Percentiles rank a stretch among this genome's conserved stretches.
Evolutionary conservation across 1,139 yeast genomes (phyloP).

Genomic region (Spathaspora sp.): DNA sequence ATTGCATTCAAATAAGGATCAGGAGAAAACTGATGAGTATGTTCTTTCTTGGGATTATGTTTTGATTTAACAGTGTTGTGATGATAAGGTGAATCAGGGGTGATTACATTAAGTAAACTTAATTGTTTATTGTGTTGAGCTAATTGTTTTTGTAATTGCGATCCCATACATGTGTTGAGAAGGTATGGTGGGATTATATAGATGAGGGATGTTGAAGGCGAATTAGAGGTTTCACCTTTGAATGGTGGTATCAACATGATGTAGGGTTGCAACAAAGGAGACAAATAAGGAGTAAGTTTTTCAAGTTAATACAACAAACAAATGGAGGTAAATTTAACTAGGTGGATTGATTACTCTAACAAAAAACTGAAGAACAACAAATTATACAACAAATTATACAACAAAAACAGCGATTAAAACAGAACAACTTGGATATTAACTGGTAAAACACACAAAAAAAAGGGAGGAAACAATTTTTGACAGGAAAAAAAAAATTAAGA

Average conservation of each 20-base stretch:
- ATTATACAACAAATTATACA: background rate
- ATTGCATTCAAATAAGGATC: conserved; percentile 33
- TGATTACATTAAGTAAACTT: conserved; percentile 28
- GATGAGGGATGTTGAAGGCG: conserved; percentile 13
- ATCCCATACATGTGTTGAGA: conserved; percentile 39
- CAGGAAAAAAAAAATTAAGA: background rate
- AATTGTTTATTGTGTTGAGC: conserved; percentile 24
- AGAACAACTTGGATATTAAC: background rate
- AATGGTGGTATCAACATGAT: background rate
- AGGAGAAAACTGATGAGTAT: conserved; percentile 24
- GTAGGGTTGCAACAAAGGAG: background rate
- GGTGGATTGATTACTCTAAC: background rate
- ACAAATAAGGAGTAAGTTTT: background rate
- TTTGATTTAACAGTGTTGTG: conserved; percentile 12
- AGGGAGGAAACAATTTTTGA: background rate
- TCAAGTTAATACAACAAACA: background rate
- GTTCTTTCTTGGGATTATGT: conserved; percentile 8
- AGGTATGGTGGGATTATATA: conserved; percentile 48
- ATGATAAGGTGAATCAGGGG: conserved; percentile 26
- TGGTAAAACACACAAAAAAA: background rate
- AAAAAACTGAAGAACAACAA: background rate
- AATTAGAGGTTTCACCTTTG: conserved; percentile 6
- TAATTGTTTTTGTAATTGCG: conserved; percentile 29
- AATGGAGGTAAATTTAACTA: background rate
- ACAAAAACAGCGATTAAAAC: background rate